Percentiles rank a stretch among this genome's conserved stretches.
Conservation (phyloP, 2,329 filamentous ascomycete species). For the Stemphylium vesicarium region DNA sequence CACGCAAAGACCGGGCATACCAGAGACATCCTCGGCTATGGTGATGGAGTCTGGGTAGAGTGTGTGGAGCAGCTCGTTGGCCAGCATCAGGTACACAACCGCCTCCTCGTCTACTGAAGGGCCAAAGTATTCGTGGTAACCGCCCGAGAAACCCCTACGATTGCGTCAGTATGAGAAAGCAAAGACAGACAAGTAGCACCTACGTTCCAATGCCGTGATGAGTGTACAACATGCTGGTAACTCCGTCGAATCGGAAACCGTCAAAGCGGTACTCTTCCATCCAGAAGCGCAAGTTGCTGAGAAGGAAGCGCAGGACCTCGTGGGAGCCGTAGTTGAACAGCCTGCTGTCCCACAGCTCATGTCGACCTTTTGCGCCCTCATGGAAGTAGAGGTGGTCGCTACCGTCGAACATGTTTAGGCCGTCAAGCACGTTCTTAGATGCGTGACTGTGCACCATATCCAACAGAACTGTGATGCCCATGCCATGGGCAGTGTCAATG, state of each 20-base stretch:
- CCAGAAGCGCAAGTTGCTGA: conserved; percentile 97
- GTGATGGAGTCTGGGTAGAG: conserved; percentile 88
- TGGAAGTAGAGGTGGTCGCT: conserved; percentile 98
- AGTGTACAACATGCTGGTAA: conserved; percentile 96
- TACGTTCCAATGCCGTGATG: conserved; percentile 98
- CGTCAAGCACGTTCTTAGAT: conserved; percentile 95
- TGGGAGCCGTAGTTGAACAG: conserved; percentile 97
- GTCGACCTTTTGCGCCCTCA: conserved; percentile 78
- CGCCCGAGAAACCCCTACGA: conserved; percentile 87
- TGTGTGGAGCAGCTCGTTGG: conserved; percentile 93
- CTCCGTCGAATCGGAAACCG: conserved; percentile 96
- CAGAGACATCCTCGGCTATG: conserved; percentile 95
- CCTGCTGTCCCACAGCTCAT: conserved; percentile 95
- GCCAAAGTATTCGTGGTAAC: conserved; percentile 98
- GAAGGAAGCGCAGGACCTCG: conserved; percentile 91
- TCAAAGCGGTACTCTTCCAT: conserved; percentile 99
- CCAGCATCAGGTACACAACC: conserved; percentile 92
- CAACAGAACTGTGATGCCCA: conserved; percentile 89
- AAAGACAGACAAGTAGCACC: conserved; percentile 49
- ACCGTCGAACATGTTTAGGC: conserved; percentile 94
- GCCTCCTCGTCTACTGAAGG: conserved; percentile 88
- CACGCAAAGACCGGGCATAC: conserved; percentile 96
- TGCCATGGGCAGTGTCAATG: conserved; percentile 88
- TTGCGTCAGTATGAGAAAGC: conserved; percentile 23
- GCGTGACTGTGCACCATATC: conserved; percentile 98